phyloP scores from a whole-genome alignment of 75 land plant species.

The Isoetes taiwanensis region DNA sequence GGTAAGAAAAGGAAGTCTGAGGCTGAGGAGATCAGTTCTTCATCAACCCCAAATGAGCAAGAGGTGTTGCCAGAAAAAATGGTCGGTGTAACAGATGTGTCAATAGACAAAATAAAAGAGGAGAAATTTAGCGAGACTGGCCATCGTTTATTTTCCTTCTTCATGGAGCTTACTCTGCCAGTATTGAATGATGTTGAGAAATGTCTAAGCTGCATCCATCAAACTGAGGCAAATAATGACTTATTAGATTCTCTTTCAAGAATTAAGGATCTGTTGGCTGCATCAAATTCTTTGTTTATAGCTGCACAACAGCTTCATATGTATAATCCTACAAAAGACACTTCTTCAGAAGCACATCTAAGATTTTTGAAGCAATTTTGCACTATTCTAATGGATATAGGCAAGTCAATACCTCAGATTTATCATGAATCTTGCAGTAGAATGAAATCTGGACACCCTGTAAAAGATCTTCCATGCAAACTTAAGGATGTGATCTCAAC shows the following conservation, averaged over 20 bases:
- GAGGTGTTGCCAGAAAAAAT: too few species aligned
- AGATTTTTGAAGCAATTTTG: constrained; percentile 42
- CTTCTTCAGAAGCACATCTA: constrained; percentile 27
- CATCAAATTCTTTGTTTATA: constrained; percentile 39
- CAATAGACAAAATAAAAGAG: background rate
- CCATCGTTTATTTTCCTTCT: constrained; percentile 7
- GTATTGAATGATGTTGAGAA: background rate
- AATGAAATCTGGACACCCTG: background rate
- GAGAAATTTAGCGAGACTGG: background rate
- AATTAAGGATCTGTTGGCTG: too few species aligned
- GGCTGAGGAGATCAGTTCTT: background rate
- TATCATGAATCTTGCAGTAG: background rate
- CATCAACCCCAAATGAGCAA: too few species aligned
- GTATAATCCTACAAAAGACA: constrained; percentile 57
- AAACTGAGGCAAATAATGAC: background rate
- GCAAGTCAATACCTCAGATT: constrained; percentile 16
- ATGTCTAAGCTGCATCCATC: background rate
- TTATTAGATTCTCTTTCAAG: background rate
- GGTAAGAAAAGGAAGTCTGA: background rate
- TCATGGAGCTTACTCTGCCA: constrained; percentile 13
- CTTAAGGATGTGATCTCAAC: background rate
- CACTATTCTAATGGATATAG: constrained; percentile 23
- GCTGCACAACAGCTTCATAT: constrained; percentile 37
- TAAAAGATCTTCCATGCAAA: background rate
- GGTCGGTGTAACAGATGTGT: background rate